Conservation (phyloP, 108 stramenopile genomes). For the Skeletonema costatum region DNA sequence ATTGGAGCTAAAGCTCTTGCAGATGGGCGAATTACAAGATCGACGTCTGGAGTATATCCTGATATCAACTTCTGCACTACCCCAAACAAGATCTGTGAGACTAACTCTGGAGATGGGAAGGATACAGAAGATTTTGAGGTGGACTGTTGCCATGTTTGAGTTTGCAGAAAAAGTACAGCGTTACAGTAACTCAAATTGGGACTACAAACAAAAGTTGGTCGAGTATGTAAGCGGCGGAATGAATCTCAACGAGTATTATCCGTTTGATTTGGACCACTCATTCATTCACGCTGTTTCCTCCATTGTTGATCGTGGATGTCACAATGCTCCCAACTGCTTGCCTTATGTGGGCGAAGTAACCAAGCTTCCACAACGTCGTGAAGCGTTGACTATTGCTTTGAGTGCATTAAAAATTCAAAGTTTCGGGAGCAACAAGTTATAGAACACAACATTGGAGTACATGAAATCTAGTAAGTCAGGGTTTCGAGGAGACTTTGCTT, state of each 20-base stretch:
- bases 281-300: conserved; percentile 40
- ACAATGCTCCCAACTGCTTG: conserved; percentile 15
- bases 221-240: conserved; percentile 41
- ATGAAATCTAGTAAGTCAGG: conserved; percentile 22
- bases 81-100: conserved; percentile 15
- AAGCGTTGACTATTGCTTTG: conserved; percentile 24
- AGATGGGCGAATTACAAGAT: conserved; percentile 18
- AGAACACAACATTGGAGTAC: conserved; percentile 37
- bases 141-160: conserved; percentile 45
- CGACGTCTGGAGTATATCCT: conserved; percentile 14
- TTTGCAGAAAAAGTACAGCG: conserved; percentile 37
- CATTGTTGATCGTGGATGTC: conserved; percentile 36
- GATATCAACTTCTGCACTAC: conserved; percentile 13
- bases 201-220: conserved; percentile 35
- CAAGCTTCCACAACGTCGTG: conserved; percentile 17
- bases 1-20: conserved; percentile 18
- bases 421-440: conserved; percentile 11
- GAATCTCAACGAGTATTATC: conserved; percentile 23
- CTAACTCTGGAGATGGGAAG: background rate
- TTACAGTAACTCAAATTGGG: conserved; percentile 15
- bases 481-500: conserved; percentile 31
- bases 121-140: conserved; percentile 28
- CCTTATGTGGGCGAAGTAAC: conserved; percentile 4
- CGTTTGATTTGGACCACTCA: conserved; percentile 29
- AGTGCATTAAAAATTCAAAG: conserved; percentile 20